Percentiles rank a stretch among this genome's conserved stretches.
phyloP scores from a whole-genome alignment of 1,139 yeast species.

The Sugiyamaella xylanicola region DNA sequence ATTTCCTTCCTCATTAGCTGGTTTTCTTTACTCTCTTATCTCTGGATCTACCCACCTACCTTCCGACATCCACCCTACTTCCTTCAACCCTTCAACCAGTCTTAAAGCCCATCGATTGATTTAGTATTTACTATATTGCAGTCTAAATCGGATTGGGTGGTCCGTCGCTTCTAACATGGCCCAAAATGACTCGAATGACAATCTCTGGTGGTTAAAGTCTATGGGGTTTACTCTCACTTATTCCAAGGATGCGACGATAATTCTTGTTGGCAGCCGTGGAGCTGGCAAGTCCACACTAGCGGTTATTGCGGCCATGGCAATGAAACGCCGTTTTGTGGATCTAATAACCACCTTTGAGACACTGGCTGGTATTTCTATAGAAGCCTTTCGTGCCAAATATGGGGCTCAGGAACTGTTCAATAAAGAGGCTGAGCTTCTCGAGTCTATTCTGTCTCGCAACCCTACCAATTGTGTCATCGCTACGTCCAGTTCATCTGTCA shows the following conservation, averaged over 20 bases:
- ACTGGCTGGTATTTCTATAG: conserved; percentile 21
- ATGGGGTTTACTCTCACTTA: conserved; percentile 8
- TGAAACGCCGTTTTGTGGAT: conserved; percentile 27
- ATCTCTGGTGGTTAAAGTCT: conserved; percentile 17
- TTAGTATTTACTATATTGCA: too few relatives aligned
- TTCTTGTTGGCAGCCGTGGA: conserved; percentile 27
- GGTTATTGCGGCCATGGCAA: conserved; percentile 28
- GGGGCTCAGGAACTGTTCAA: conserved; percentile 19
- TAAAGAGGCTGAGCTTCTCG: conserved; percentile 24
- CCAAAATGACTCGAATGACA: conserved; percentile 13
- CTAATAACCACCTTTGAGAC: conserved; percentile 25
- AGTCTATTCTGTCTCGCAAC: conserved; percentile 18
- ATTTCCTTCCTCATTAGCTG: too few relatives aligned
- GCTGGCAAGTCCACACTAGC: conserved; percentile 30
- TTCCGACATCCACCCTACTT: too few relatives aligned
- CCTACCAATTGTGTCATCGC: conserved; percentile 28
- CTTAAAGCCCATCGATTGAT: too few relatives aligned
- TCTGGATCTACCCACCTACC: too few relatives aligned
- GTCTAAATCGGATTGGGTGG: too few relatives aligned
- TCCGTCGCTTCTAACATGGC: too few relatives aligned
- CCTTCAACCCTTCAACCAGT: too few relatives aligned
- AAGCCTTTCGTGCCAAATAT: conserved; percentile 21
- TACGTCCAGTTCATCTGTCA: conserved; percentile 21
- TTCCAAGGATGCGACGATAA: conserved; percentile 24
- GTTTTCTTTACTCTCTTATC: too few relatives aligned